Base-by-base conservation (phyloP, 495 filamentous ascomycete species). In the Letharia columbiana region DNA sequence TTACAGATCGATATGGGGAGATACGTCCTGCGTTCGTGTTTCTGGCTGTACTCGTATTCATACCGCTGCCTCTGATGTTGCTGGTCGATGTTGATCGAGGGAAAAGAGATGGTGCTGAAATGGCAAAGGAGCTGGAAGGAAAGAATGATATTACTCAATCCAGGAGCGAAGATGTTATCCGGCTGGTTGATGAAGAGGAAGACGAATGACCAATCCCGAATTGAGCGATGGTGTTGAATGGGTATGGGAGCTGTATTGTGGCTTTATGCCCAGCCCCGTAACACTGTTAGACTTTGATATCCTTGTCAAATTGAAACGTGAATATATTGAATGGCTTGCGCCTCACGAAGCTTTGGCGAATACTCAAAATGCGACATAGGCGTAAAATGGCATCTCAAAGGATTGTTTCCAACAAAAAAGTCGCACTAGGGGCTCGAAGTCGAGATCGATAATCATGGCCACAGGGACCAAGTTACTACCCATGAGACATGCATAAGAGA, bases 11-110 rank as follows among this genome's bases (percentile, higher is more conserved):
- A 20, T 90, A 90, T 63, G 94, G 94, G 2, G 87, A 92, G 68
- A 98, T 98, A 66, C 80, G 94, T 69, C 91, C 91, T 41, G 91
- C 93, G 3, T 98, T 98, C 73, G 89, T 89, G 79, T 98, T 98
- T 71, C 78, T 98, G 40, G 92, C 91, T 2, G 80, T 86, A 9
- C 76, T 98, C 44, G 87, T 98, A 12, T 87, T 89, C 47, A 72
- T 95, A 0, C 92, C 94, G 17, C 83, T 91, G 42, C 91, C 91
- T 9, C 75, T 98, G 31, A 92, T 98, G 75, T 86, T 84, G 62
- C 83, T 89, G 37, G 89, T 98, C 37, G 83, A 97, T 76, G 91
- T 96, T n/a, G 91, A 96, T 37, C 81, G 94, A 45, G 94, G 94
- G 0, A 91, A 87, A 75, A 78, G 79, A 42, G 92, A 96, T 73